Base-by-base conservation (phyloP, 306 rosid genomes). In the Lablab purpureus region DNA sequence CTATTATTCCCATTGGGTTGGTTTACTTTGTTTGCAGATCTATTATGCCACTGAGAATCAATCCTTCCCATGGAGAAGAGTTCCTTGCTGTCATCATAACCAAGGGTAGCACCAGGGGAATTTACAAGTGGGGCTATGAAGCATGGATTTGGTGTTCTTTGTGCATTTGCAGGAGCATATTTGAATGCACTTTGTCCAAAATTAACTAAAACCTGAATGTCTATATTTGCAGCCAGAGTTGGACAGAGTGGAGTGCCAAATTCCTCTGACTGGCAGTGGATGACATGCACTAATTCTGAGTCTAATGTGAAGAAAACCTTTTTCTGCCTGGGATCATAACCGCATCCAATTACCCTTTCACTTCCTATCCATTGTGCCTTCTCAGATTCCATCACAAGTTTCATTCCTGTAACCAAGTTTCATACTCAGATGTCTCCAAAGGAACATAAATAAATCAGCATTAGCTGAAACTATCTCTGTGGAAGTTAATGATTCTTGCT, bases 141-240 rank as follows among this genome's bases (percentile, higher is more conserved):
- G 84, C 98, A 93, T 45, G 99, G 99, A 81, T 96, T 93, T 34
- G 94, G 88, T 0, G 98, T 96, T 76, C 99, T 85, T n/a, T 91
- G 90, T 5, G 91, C 90, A 85, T 90, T 90, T 72, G 91, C 97
- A 19, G 98, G 88, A 17, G 79, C 87, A 81, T 93, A 96, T 63
- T 85, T 91, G 90, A 93, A 96, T 23, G 74, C 75, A 74, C 95
- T 82, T 75, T 96, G 99, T 36, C 99, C 99, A 27, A 91, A 85
- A 73, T 96, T 96, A 41, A 93, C 96, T 22, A 90, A 56, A 6
- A 95, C 92, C 72, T 62, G 30, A 65, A 89, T 82, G 62, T 89
- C 94, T 5, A 67, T 66, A 64, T 84, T 93, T 49, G 94, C 85
- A 11, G 93, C 96, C 22, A 95, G 71, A 0, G 89, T 89, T 74